A percentile compares a stretch with the other conserved stretches of the same genome.
Conservation (phyloP, 352 stramenopile genomes). For the Lagenidium sp. region DNA sequence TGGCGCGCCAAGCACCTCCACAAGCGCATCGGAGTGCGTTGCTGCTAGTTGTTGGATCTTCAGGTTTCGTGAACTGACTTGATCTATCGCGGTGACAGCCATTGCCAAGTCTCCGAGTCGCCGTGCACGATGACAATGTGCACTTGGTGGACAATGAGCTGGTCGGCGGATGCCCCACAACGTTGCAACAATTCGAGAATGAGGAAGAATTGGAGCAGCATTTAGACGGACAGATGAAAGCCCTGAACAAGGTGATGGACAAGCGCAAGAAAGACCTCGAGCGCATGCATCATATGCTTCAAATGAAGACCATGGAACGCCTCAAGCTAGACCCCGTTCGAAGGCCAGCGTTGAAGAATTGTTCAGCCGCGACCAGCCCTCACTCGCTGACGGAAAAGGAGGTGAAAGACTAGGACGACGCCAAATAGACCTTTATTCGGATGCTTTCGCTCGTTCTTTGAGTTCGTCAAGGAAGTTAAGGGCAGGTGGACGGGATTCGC, state of each 20-base stretch:
- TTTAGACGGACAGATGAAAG: constrained; percentile 25
- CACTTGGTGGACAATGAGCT: too few relatives aligned
- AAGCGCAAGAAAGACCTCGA: constrained; percentile 33
- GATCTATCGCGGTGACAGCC: too few relatives aligned
- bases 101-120: too few relatives aligned
- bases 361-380: too few relatives aligned
- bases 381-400: constrained; percentile 12
- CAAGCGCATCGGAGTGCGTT: constrained; percentile 8
- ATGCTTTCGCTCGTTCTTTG: constrained; percentile 3
- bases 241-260: constrained; percentile 29
- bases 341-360: too few relatives aligned
- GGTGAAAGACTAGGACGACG: neutral
- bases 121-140: too few relatives aligned
- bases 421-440: too few relatives aligned
- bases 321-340: constrained; percentile 20
- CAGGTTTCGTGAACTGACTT: too few relatives aligned
- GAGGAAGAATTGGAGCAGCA: constrained; percentile 9
- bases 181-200: neutral
- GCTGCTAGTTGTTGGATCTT: neutral
- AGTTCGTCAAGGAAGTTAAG: neutral
- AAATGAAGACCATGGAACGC: constrained; percentile 47
- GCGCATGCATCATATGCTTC: constrained; percentile 36
- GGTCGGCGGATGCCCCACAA: too few relatives aligned
- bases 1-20: constrained; percentile 11
- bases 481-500: neutral